Conservation (phyloP, 495 filamentous ascomycete genomes). For the Jackrogersella multiformis region DNA sequence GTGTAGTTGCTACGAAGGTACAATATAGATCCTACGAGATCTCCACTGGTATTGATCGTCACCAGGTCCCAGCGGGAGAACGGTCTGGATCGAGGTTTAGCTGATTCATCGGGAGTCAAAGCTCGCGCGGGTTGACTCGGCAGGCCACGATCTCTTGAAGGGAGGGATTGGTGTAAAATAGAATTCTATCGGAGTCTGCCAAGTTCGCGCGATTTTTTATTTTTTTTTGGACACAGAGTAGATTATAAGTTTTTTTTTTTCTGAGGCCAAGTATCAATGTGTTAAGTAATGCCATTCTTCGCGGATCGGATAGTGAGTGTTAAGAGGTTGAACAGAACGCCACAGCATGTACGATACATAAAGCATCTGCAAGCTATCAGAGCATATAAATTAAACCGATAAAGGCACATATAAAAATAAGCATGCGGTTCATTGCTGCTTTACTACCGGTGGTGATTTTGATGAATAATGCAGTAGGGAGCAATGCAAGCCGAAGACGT, state of each 20-base stretch:
- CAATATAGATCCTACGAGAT: conserved; percentile 9
- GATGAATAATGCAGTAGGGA: conserved; percentile 18
- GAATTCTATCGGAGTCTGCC: conserved; percentile 2
- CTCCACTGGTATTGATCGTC: conserved; percentile 29
- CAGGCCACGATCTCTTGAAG: conserved; percentile 11
- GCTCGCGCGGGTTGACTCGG: neutral
- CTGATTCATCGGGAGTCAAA: conserved; percentile 33
- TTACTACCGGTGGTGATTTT: neutral
- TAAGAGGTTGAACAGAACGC: neutral
- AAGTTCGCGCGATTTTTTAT: neutral
- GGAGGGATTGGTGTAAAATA: conserved; percentile 1
- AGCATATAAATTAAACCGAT: conserved; percentile 18
- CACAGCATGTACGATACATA: neutral
- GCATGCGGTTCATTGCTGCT: conserved; percentile 3
- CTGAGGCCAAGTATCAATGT: neutral
- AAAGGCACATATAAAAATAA: conserved; percentile 10
- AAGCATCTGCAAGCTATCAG: conserved; percentile 21
- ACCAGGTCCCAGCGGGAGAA: conserved; percentile 37
- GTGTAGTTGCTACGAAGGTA: neutral
- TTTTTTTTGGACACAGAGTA: conserved; percentile 3
- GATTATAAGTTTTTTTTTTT: conserved; percentile 6
- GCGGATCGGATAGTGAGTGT: conserved; percentile 12
- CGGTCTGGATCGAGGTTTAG: conserved; percentile 41
- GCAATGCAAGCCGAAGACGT: conserved; percentile 24
- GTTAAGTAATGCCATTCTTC: conserved; percentile 13